Evolutionary conservation across 495 filamentous ascomycete genomes (phyloP).

Genomic region (Aspergillus kassunensis): DNA sequence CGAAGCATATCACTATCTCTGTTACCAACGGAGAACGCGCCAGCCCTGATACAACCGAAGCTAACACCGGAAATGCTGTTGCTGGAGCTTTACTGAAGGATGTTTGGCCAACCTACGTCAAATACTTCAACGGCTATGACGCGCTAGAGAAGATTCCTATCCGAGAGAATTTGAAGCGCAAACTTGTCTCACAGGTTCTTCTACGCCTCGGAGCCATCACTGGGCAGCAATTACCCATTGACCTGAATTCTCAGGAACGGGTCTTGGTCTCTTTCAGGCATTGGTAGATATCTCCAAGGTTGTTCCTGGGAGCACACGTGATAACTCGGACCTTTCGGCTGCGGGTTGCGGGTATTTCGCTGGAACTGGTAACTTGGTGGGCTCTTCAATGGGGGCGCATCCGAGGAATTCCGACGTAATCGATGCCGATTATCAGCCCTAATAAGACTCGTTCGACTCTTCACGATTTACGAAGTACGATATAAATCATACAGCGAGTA

Average conservation of each 20-base stretch:
- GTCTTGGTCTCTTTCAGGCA: constrained; percentile 43
- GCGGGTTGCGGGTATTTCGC: neutral
- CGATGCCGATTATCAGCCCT: neutral
- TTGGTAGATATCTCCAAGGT: constrained; percentile 28
- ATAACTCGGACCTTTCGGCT: constrained; percentile 13
- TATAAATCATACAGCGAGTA: no score
- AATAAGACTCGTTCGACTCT: no score
- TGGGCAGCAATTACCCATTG: constrained; percentile 28
- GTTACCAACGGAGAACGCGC: constrained; percentile 3
- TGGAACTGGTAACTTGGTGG: neutral
- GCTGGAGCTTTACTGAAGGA: constrained; percentile 51
- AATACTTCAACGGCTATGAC: constrained; percentile 84
- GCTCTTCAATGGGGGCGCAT: neutral
- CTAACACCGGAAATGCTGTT: constrained; percentile 39
- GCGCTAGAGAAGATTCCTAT: constrained; percentile 84
- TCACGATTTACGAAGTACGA: no score
- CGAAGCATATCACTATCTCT: constrained; percentile 23
- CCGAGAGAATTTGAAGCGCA: constrained; percentile 78
- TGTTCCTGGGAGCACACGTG: constrained; percentile 4
- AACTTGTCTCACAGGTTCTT: constrained; percentile 68
- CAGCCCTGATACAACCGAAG: constrained; percentile 21
- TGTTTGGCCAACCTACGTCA: constrained; percentile 54
- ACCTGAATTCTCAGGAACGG: constrained; percentile 35
- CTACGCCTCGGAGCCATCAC: constrained; percentile 34
- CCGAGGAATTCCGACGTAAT: neutral